Percentiles rank a stretch among this genome's conserved stretches.
Evolutionary conservation across 2,329 filamentous ascomycete genomes (phyloP).

Genomic region (Achaetomium macrosporum): DNA sequence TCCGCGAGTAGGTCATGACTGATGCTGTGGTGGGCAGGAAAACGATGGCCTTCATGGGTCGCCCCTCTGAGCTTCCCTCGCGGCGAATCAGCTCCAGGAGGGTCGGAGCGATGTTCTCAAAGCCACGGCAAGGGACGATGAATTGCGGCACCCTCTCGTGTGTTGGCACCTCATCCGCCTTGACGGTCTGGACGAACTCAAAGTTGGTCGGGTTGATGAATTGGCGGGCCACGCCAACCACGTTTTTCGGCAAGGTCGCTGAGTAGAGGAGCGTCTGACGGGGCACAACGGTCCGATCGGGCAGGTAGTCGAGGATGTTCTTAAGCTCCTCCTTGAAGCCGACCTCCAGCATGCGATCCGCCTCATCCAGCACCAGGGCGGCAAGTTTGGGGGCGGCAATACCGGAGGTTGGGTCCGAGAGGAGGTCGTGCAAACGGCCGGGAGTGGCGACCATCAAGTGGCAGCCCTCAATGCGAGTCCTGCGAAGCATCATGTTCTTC

Average conservation of each 20-base stretch:
- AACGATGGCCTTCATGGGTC: constrained; percentile 90
- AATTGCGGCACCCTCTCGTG: constrained; percentile 81
- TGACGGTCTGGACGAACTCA: constrained; percentile 85
- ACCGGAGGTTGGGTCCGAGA: constrained; percentile 57
- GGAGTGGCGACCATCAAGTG: constrained; percentile 88
- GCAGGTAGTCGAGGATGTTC: constrained; percentile 57
- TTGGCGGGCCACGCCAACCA: constrained; percentile 69
- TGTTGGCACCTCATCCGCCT: constrained; percentile 73
- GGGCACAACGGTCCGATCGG: constrained; percentile 54
- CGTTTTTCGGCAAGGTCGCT: constrained; percentile 80
- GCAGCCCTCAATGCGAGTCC: constrained; percentile 70
- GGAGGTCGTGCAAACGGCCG: constrained; percentile 76
- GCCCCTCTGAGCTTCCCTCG: constrained; percentile 39
- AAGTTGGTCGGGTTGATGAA: constrained; percentile 76
- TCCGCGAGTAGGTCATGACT: constrained; percentile 57
- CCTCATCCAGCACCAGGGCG: constrained; percentile 92
- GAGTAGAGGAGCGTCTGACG: constrained; percentile 94
- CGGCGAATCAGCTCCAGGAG: constrained; percentile 69
- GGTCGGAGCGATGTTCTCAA: constrained; percentile 71
- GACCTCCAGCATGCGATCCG: constrained; percentile 97
- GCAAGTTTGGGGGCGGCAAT: constrained; percentile 75
- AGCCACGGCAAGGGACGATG: constrained; percentile 58
- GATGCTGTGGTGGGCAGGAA: constrained; percentile 79
- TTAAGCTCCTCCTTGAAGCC: constrained; percentile 66
- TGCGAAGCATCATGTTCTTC: constrained; percentile 61